phyloP scores from a whole-genome alignment of 176 grass and related monocot species.

The Thinopyrum elongatum region DNA sequence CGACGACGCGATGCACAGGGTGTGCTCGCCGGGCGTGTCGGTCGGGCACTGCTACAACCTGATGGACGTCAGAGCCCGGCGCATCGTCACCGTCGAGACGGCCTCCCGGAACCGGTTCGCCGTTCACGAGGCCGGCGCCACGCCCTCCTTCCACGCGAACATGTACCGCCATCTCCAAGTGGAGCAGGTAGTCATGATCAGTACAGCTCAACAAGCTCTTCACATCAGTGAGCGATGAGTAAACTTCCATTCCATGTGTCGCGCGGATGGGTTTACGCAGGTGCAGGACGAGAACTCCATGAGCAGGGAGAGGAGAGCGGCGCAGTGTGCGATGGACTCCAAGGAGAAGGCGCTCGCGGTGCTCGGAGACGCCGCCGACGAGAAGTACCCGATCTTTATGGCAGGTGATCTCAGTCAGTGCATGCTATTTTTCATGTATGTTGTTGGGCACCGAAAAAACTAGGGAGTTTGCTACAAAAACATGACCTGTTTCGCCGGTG shows the following conservation, averaged over 20 bases:
- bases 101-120: constrained; percentile 53
- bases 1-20: constrained; percentile 58
- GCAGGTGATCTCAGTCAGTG: constrained; percentile 33
- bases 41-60: constrained; percentile 90
- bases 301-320: constrained; percentile 61
- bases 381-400: constrained; percentile 83
- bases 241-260: neutral
- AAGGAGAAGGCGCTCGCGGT: constrained; percentile 49
- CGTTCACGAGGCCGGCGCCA: constrained; percentile 41
- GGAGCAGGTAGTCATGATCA: constrained; percentile 48
- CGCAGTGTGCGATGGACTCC: constrained; percentile 42
- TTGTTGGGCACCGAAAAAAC: neutral
- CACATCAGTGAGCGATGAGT: neutral
- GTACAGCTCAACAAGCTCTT: constrained; percentile 7
- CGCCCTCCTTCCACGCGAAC: constrained; percentile 84
- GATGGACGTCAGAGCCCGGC: constrained; percentile 53
- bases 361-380: constrained; percentile 71
- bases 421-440: neutral
- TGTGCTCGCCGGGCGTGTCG: constrained; percentile 50
- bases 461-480: neutral
- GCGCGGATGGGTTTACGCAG: constrained; percentile 14
- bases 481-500: neutral
- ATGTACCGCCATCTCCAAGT: constrained; percentile 78
- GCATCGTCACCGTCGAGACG: constrained; percentile 78
- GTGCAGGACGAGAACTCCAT: constrained; percentile 76